A percentile compares a stretch with the other conserved stretches of the same genome.
phyloP scores from a whole-genome alignment of 345 rosid species.

The Cardamine chenopodiifolia region DNA sequence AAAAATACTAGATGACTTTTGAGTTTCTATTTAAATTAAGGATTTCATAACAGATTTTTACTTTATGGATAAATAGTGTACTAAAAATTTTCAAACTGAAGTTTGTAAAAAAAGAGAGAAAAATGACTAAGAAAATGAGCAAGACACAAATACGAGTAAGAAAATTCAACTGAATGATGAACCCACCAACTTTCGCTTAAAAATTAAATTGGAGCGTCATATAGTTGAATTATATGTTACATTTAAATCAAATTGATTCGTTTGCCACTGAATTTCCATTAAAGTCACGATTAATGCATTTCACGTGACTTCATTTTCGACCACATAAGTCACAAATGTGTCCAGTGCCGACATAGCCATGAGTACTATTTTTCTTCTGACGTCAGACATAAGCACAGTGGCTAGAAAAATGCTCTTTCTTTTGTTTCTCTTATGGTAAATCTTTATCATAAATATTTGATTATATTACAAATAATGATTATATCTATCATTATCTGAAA shows the following conservation, averaged over 20 bases:
- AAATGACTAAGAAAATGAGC: too few species aligned
- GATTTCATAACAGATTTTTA: too few species aligned
- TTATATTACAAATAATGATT: neutral
- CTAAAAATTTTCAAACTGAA: too few species aligned
- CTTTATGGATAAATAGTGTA: neutral
- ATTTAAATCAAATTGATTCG: neutral
- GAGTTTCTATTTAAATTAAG: neutral
- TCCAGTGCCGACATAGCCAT: neutral
- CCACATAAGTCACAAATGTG: neutral
- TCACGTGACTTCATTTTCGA: slow-evolving; percentile 12
- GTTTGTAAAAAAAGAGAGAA: too few species aligned
- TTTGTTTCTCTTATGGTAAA: too few species aligned
- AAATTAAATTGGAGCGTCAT: too few species aligned
- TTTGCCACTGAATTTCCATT: neutral
- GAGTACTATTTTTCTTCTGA: neutral
- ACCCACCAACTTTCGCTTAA: too few species aligned
- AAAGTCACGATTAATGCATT: neutral
- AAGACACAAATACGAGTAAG: too few species aligned
- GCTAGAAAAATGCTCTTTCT: neutral
- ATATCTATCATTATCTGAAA: neutral
- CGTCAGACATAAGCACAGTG: neutral
- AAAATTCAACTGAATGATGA: too few species aligned
- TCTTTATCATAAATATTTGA: neutral
- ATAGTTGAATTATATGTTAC: neutral
- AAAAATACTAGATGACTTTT: neutral